A percentile compares a stretch with the other conserved stretches of the same genome.
Evolutionary conservation across 2,329 filamentous ascomycete genomes (phyloP).

Genomic region (Fusarium irregulare): DNA sequence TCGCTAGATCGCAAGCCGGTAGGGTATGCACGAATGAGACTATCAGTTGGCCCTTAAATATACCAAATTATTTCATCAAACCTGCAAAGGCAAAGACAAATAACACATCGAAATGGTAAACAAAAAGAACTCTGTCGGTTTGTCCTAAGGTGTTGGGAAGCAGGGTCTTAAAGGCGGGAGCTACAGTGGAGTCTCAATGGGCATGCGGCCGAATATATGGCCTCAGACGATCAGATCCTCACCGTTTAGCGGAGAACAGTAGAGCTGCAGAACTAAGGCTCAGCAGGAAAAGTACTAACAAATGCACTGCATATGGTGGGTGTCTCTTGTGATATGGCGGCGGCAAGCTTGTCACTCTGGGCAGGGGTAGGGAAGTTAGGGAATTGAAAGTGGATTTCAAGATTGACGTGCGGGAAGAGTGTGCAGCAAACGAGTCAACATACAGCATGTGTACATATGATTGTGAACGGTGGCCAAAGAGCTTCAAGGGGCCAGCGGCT

Average conservation of each 20-base stretch:
- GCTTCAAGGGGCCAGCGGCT: conserved; percentile 55
- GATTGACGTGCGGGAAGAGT: conserved; percentile 48
- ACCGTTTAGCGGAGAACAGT: conserved; percentile 30
- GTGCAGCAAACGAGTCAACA: conserved; percentile 34
- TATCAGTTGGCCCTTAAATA: conserved; percentile 36
- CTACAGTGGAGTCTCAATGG: conserved; percentile 41
- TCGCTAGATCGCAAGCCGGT: conserved; percentile 4
- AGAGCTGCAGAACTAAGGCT: conserved; percentile 34
- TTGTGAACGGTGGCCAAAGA: conserved; percentile 16
- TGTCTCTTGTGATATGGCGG: conserved; percentile 42
- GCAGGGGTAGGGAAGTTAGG: conserved; percentile 21
- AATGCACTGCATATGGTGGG: conserved; percentile 32
- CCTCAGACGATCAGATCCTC: conserved; percentile 41
- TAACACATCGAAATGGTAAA: conserved; percentile 20
- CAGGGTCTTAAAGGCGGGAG: conserved; percentile 43
- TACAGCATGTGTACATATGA: conserved; percentile 10
- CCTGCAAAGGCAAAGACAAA: conserved; percentile 13
- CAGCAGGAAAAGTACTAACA: conserved; percentile 13
- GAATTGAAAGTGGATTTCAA: conserved; percentile 40
- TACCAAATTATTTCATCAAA: conserved; percentile 42
- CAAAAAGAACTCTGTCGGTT: conserved; percentile 34
- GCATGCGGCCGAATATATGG: conserved; percentile 44
- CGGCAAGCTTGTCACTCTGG: conserved; percentile 38
- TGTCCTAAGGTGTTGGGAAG: conserved; percentile 23
- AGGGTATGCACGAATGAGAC: conserved; percentile 3